Evolutionary conservation across 2,329 filamentous ascomycete genomes (phyloP).

Genomic region (Diaporthe australafricana): DNA sequence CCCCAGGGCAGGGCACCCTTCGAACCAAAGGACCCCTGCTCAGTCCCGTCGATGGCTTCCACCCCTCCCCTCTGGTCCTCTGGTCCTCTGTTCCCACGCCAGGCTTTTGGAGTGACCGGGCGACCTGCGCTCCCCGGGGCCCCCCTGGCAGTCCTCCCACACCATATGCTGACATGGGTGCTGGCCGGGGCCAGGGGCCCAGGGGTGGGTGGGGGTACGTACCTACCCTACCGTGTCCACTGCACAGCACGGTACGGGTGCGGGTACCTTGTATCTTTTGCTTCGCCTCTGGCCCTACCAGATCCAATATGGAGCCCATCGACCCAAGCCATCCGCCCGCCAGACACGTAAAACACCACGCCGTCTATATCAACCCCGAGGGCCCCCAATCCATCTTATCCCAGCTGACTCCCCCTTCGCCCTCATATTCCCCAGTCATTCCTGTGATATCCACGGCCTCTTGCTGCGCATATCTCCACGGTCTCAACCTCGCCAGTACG

Average conservation of each 20-base stretch:
- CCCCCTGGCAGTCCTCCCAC: constrained; percentile 24
- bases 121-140: neutral
- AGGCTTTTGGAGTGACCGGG: neutral
- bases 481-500: constrained; percentile 14
- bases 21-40: constrained; percentile 14
- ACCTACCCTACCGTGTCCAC: neutral
- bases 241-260: constrained; percentile 12
- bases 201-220: constrained; percentile 19
- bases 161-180: constrained; percentile 23
- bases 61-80: constrained; percentile 10
- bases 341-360: constrained; percentile 37
- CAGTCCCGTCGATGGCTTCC: constrained; percentile 20
- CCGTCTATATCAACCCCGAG: constrained; percentile 35
- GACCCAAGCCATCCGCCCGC: constrained; percentile 31
- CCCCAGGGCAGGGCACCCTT: constrained; percentile 18
- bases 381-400: constrained; percentile 33
- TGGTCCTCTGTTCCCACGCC: neutral
- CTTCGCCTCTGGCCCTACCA: constrained; percentile 33
- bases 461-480: neutral
- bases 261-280: constrained; percentile 24
- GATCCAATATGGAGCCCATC: constrained; percentile 34
- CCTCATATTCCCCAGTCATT: constrained; percentile 30
- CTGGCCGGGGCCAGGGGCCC: constrained; percentile 12
- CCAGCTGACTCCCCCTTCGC: constrained; percentile 27
- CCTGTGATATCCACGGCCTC: constrained; percentile 14